Evolutionary conservation across 768 basidiomycete genomes (phyloP).

Genomic region (Polyporus arcularius): DNA sequence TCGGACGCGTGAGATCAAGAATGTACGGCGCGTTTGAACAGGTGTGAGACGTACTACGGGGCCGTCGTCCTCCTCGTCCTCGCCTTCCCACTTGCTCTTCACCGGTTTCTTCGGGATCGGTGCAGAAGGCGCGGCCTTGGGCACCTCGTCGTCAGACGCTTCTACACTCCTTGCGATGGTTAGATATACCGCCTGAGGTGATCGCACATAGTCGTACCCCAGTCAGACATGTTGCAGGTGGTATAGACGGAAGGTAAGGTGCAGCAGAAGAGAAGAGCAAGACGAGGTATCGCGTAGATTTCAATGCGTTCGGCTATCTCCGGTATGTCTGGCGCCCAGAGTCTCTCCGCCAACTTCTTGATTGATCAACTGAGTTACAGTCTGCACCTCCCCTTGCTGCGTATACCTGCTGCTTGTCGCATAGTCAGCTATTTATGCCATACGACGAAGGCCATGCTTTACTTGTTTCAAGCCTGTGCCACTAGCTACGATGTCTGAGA

Average conservation of each 20-base stretch:
- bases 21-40: too few relatives aligned
- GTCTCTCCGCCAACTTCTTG: too few relatives aligned
- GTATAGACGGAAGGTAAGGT: neutral
- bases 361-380: too few relatives aligned
- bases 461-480: too few relatives aligned
- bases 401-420: neutral
- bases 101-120: conserved; percentile 28
- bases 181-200: neutral
- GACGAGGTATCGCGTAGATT: neutral
- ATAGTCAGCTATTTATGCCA: too few relatives aligned
- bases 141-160: conserved; percentile 37
- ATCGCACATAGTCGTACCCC: conserved; percentile 38
- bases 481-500: too few relatives aligned
- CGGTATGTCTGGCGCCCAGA: neutral
- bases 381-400: too few relatives aligned
- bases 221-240: conserved; percentile 42
- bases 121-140: conserved; percentile 28
- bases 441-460: too few relatives aligned
- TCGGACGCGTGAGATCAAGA: neutral
- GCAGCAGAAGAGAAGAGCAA: neutral
- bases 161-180: conserved; percentile 36
- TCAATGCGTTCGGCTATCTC: neutral
- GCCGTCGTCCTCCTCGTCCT: conserved; percentile 83
- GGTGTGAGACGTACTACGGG: conserved; percentile 64
- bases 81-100: conserved; percentile 83